Evolutionary conservation across 164 flowering plant genomes (phyloP).

Genomic region (Taxillus chinensis): DNA sequence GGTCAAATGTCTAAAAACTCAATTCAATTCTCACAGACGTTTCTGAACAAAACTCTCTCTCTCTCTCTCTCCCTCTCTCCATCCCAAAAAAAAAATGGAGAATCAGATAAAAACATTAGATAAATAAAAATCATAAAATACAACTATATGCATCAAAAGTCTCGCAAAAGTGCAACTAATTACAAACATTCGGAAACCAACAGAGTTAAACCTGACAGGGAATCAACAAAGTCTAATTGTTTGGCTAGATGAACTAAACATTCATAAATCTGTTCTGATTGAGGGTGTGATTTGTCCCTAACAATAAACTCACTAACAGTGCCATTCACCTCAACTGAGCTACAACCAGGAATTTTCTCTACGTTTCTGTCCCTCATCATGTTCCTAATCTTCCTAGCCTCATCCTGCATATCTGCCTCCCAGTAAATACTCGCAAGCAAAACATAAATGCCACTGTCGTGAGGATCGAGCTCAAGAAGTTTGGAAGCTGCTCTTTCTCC

Average conservation of each 20-base stretch:
- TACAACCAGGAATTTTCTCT: slow-evolving; percentile 73
- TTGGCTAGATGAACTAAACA: slow-evolving; percentile 36
- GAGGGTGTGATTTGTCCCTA: slow-evolving; percentile 52
- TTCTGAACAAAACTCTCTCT: no score
- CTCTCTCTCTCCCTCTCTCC: no score
- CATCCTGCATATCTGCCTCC: slow-evolving; percentile 55
- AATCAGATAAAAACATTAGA: no score
- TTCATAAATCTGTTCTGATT: slow-evolving; percentile 31
- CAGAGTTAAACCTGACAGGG: slow-evolving; percentile 4
- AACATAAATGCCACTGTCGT: slow-evolving; percentile 64
- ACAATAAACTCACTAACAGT: slow-evolving; percentile 46
- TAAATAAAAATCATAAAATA: no score
- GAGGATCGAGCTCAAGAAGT: slow-evolving; percentile 59
- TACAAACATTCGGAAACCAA: slow-evolving; percentile 6
- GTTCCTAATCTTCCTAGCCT: slow-evolving; percentile 43
- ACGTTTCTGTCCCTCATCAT: slow-evolving; percentile 59
- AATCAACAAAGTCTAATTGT: slow-evolving; percentile 30
- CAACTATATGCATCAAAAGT: background rate
- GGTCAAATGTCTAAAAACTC: no score
- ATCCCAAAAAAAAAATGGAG: no score
- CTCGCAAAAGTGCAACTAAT: background rate
- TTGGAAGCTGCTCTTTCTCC: slow-evolving; percentile 55
- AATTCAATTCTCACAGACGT: no score
- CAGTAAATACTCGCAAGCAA: slow-evolving; percentile 58
- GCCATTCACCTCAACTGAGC: slow-evolving; percentile 62